A percentile compares a stretch with the other conserved stretches of the same genome.
Conservation (phyloP, 2,329 filamentous ascomycete species). For the Ampelomyces quisqualis region DNA sequence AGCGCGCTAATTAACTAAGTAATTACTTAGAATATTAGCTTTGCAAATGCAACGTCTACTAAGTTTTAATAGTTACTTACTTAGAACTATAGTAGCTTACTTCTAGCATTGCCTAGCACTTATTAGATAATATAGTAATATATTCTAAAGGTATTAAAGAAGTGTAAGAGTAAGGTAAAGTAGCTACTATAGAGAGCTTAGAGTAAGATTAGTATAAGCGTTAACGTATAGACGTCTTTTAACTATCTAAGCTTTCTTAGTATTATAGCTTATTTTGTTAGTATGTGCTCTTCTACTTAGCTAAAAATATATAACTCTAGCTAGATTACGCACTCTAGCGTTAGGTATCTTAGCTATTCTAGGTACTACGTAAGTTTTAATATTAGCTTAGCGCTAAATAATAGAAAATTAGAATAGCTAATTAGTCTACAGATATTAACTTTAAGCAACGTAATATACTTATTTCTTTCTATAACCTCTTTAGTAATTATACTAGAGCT, state of each 20-base stretch:
- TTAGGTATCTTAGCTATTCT: neutral
- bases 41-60: neutral
- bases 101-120: neutral
- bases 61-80: neutral
- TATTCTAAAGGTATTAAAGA: neutral
- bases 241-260: slow-evolving; percentile 8
- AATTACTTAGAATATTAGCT: neutral
- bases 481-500: slow-evolving; percentile 3
- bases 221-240: slow-evolving; percentile 3
- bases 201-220: slow-evolving; percentile 3
- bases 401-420: too few species aligned
- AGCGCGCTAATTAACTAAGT: neutral
- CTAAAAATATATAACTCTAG: too few species aligned
- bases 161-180: slow-evolving; percentile 2
- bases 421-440: slow-evolving; percentile 1
- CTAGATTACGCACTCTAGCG: too few species aligned
- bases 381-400: neutral
- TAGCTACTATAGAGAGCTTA: neutral
- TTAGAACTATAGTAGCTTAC: neutral
- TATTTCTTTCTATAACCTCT: slow-evolving; percentile 6
- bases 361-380: neutral
- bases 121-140: slow-evolving; percentile 1
- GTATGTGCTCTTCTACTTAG: too few species aligned
- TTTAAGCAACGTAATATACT: slow-evolving; percentile 5
- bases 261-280: slow-evolving; percentile 1